Evolutionary conservation across 1,139 yeast species (phyloP).

Genomic region (Kluyveromyces marxianus): DNA sequence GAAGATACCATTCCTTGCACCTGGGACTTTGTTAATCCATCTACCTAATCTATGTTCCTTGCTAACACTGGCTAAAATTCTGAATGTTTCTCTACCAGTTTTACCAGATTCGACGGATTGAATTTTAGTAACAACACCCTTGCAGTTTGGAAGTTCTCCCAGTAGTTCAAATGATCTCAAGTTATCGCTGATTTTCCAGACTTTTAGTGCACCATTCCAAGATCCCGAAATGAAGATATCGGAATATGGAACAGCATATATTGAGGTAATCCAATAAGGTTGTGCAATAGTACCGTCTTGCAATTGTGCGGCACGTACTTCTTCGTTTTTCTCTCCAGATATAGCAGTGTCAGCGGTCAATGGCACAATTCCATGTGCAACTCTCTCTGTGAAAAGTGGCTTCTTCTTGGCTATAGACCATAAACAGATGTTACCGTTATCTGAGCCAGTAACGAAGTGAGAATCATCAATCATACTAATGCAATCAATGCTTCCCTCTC

Average conservation of each 20-base stretch:
- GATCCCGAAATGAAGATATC: slow-evolving; percentile 85
- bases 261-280: slow-evolving; percentile 81
- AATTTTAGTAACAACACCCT: slow-evolving; percentile 68
- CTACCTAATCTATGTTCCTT: slow-evolving; percentile 87
- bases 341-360: slow-evolving; percentile 41
- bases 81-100: slow-evolving; percentile 41
- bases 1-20: slow-evolving; percentile 45
- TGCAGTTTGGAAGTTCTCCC: slow-evolving; percentile 50
- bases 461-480: slow-evolving; percentile 89
- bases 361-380: slow-evolving; percentile 74
- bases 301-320: slow-evolving; percentile 41
- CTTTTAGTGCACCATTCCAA: slow-evolving; percentile 64
- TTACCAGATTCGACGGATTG: slow-evolving; percentile 53
- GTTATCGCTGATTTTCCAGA: slow-evolving; percentile 70
- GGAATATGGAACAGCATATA: slow-evolving; percentile 82
- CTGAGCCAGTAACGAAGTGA: slow-evolving; percentile 89
- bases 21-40: slow-evolving; percentile 47
- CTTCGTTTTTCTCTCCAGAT: slow-evolving; percentile 56
- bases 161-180: slow-evolving; percentile 51
- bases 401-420: slow-evolving; percentile 92
- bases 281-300: slow-evolving; percentile 46
- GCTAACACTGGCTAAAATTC: slow-evolving; percentile 59
- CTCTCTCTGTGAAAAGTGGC: slow-evolving; percentile 60
- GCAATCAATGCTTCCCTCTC: slow-evolving; percentile 88
- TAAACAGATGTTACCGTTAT: slow-evolving; percentile 78